Evolutionary conservation across 2,329 filamentous ascomycete species (phyloP).

Genomic region (Dactylellina haptotyla): DNA sequence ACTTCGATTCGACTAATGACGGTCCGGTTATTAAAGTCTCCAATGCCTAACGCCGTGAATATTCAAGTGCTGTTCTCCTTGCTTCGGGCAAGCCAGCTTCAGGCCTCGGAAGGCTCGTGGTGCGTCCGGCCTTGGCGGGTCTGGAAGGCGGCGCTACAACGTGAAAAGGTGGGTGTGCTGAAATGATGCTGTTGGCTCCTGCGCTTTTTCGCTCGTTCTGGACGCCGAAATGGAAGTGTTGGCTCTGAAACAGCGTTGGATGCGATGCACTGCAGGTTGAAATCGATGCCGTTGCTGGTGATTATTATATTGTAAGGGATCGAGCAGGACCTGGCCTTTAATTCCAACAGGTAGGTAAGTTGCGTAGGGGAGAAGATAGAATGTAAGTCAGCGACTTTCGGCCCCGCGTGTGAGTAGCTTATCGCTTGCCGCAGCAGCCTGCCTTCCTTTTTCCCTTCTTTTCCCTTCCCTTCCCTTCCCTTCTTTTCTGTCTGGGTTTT

Average conservation of each 20-base stretch:
- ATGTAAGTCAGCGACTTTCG: not conserved
- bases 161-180: constrained; percentile 12
- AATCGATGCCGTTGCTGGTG: too few relatives aligned
- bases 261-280: not conserved
- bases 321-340: constrained; percentile 7
- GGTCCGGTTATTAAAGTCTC: too few relatives aligned
- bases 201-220: constrained; percentile 29
- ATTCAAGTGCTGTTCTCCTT: constrained; percentile 47
- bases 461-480: constrained; percentile 24
- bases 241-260: constrained; percentile 33
- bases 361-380: not conserved
- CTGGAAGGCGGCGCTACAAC: constrained; percentile 34
- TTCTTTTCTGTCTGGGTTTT: constrained; percentile 23
- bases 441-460: constrained; percentile 21
- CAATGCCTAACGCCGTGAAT: too few relatives aligned
- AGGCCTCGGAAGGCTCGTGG: constrained; percentile 41
- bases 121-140: constrained; percentile 44
- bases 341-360: constrained; percentile 10
- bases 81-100: constrained; percentile 27
- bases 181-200: constrained; percentile 18
- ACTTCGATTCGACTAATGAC: not conserved
- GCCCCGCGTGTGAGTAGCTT: constrained; percentile 11
- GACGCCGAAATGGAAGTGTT: constrained; percentile 44
- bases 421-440: constrained; percentile 36
- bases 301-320: not conserved